Evolutionary conservation across 495 filamentous ascomycete species (phyloP), one percentile per base, ranked within the genome.

Genomic region (Neurospora sp.): DNA sequence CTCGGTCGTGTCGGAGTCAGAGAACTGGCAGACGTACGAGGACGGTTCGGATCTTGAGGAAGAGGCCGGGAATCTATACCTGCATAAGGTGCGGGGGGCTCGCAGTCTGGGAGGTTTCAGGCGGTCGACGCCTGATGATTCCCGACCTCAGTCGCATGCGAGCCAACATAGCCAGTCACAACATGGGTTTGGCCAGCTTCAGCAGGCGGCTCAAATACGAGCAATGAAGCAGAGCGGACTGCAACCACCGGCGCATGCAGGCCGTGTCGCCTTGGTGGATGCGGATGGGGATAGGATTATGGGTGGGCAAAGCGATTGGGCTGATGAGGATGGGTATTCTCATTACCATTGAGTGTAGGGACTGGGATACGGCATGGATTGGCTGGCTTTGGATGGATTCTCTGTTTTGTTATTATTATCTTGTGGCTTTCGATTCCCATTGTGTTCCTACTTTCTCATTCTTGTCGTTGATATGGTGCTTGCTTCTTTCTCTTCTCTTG

Each of bases 21-120:
- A 97, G 82, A 98, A 98, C 80, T 98, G 94, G 94, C 94, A 98
- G 83, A 96, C 93, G 31, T 97, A 94, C 74, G 91, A 93, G 75
- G 91, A 93, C 79, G 88, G 86, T 48, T 91, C 89, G 4, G 93
- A 91, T 71, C 91, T 91, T 0, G 93, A 96, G 75, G 81, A 81
- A 40, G 93, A 94, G 79, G 87, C 88, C 3, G 89, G 88, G 20
- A 91, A 94, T 71, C 85, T 88, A 9, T 94, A 95, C 79, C 94
- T 92, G 77, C 90, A 91, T 73, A 93, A 91, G 78, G 80, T 93
- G 71, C 86, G 89, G 72, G 89, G 90, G 31, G 90, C 90, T 14
- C 53, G 53, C 79, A 81, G 35, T 72, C 73, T 2, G 78, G 78
- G 53, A 83, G 83, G 72, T 76, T 79, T n/a, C 72, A 76, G 90